Conservation (phyloP, 208 protist species). For the Leishmania tarentolae region DNA sequence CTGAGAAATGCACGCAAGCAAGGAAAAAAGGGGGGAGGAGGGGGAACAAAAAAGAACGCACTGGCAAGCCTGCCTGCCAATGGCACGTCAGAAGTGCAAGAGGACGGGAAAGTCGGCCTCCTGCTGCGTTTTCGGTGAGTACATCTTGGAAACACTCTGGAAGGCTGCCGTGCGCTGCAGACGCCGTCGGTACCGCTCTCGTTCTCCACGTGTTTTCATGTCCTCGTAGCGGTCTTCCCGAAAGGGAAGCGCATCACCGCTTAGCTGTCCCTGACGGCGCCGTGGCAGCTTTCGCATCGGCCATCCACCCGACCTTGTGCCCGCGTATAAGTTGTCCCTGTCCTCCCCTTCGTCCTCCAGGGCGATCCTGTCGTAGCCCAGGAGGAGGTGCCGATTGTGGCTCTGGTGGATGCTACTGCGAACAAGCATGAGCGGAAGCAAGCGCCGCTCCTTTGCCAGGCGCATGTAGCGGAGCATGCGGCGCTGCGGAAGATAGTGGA, state of each 20-base stretch:
- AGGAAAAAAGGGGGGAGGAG: too few relatives aligned
- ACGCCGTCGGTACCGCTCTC: conserved; percentile 45
- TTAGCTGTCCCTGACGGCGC: background rate
- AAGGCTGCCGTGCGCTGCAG: conserved; percentile 52
- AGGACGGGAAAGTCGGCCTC: conserved; percentile 39
- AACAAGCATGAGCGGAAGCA: conserved; percentile 70
- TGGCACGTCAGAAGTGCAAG: conserved; percentile 6
- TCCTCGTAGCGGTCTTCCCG: conserved; percentile 15
- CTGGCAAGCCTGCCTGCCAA: background rate
- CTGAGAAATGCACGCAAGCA: background rate
- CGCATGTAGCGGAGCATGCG: conserved; percentile 66
- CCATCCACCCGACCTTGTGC: conserved; percentile 3
- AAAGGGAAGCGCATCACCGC: conserved; percentile 7
- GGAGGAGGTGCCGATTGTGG: conserved; percentile 65
- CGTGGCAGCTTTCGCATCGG: conserved; percentile 21
- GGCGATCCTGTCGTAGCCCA: conserved; percentile 59
- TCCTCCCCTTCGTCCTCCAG: conserved; percentile 12
- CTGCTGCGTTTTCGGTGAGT: conserved; percentile 34
- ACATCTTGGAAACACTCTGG: conserved; percentile 45
- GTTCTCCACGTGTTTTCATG: conserved; percentile 42
- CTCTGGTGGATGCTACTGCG: conserved; percentile 37
- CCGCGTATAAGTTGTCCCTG: background rate
- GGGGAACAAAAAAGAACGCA: background rate
- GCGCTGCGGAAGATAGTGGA: conserved; percentile 32
- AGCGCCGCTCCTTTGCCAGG: conserved; percentile 53